Conservation (phyloP, 768 basidiomycete genomes). For the Suillus discolor region DNA sequence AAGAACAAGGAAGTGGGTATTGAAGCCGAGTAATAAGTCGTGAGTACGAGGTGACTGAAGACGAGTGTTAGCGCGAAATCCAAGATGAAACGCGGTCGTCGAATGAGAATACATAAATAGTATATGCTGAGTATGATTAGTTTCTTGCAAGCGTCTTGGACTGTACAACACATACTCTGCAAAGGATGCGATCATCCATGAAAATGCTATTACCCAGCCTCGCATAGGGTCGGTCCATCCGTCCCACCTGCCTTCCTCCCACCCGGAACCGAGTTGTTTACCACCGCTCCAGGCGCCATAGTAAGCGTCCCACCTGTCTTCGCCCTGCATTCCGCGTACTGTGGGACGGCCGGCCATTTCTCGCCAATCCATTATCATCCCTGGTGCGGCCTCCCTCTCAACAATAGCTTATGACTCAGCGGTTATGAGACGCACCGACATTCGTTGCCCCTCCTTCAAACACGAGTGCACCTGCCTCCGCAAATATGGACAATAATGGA, state of each 20-base stretch:
- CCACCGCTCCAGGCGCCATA: slow-evolving; percentile 83
- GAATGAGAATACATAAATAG: slow-evolving; percentile 85
- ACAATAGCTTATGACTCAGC: background rate
- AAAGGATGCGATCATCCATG: slow-evolving; percentile 82
- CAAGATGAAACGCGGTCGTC: slow-evolving; percentile 90
- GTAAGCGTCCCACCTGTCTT: slow-evolving; percentile 65
- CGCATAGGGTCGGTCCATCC: slow-evolving; percentile 75
- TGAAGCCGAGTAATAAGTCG: slow-evolving; percentile 73
- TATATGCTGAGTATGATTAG: slow-evolving; percentile 49
- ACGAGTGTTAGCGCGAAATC: slow-evolving; percentile 92
- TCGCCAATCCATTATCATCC: slow-evolving; percentile 97
- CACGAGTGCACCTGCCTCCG: slow-evolving; percentile 66
- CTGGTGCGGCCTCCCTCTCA: slow-evolving; percentile 35
- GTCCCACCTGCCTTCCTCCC: slow-evolving; percentile 56
- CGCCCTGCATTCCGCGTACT: slow-evolving; percentile 63
- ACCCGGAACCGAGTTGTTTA: slow-evolving; percentile 65
- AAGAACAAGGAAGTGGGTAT: slow-evolving; percentile 91
- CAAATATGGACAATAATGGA: slow-evolving; percentile 73
- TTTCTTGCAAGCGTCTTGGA: slow-evolving; percentile 11
- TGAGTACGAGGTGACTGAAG: slow-evolving; percentile 91
- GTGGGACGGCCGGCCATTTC: slow-evolving; percentile 90
- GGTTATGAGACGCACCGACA: slow-evolving; percentile 54
- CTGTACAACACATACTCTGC: slow-evolving; percentile 72
- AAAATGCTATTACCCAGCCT: slow-evolving; percentile 88
- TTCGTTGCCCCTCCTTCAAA: slow-evolving; percentile 83